Conservation (phyloP, 306 rosid genomes). For the Prunus dulcis region DNA sequence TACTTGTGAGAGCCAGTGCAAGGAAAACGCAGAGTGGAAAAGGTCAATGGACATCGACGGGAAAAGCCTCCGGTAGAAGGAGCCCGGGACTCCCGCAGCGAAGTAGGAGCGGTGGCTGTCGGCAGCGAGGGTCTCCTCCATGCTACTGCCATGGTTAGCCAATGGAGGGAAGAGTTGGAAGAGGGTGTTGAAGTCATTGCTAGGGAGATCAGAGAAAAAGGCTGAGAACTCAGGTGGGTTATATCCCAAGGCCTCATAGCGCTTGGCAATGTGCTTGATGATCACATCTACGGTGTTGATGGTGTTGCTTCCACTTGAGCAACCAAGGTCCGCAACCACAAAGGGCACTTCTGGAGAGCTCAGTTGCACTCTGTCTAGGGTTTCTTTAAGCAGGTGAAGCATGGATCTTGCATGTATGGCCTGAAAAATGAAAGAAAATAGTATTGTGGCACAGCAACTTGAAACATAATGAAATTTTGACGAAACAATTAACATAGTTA, state of each 20-base stretch:
- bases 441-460: not conserved
- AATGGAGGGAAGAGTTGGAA: constrained; percentile 88
- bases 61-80: constrained; percentile 79
- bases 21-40: constrained; percentile 84
- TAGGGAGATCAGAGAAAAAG: constrained; percentile 90
- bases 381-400: constrained; percentile 89
- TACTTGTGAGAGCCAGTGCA: constrained; percentile 97
- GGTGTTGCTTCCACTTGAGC: constrained; percentile 87
- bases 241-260: constrained; percentile 60
- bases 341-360: constrained; percentile 50
- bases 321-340: constrained; percentile 85
- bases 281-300: constrained; percentile 69
- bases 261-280: constrained; percentile 71
- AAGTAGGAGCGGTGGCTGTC: constrained; percentile 74
- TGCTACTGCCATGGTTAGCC: constrained; percentile 57
- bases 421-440: constrained; percentile 22
- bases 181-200: constrained; percentile 91
- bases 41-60: constrained; percentile 77
- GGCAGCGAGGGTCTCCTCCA: constrained; percentile 89
- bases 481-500: no score
- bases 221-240: constrained; percentile 87
- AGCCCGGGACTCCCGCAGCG: constrained; percentile 89
- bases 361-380: constrained; percentile 63
- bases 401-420: constrained; percentile 90
- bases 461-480: not conserved